A percentile compares a stretch with the other conserved stretches of the same genome.
Conservation (phyloP, 2,329 filamentous ascomycete genomes). For the Curvularia sp. region DNA sequence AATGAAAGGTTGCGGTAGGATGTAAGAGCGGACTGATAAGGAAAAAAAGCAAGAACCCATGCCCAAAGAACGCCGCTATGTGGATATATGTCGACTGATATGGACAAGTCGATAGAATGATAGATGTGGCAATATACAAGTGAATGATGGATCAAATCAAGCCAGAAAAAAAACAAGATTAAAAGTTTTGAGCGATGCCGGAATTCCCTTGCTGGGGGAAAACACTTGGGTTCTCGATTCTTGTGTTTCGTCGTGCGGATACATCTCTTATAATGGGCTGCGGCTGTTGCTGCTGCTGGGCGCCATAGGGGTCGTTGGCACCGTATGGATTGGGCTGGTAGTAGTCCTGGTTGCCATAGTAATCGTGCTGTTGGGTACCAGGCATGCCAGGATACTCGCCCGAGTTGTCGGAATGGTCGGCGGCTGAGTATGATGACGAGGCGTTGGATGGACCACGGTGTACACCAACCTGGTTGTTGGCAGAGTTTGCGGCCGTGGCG, state of each 20-base stretch:
- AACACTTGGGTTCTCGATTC: conserved; percentile 89
- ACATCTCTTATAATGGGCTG: conserved; percentile 91
- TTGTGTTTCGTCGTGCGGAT: conserved; percentile 87
- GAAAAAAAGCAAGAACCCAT: neutral
- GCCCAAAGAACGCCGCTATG: conserved; percentile 18
- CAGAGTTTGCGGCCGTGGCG: conserved; percentile 63
- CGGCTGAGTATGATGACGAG: conserved; percentile 91
- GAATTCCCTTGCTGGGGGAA: conserved; percentile 89
- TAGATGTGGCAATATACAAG: conserved; percentile 28
- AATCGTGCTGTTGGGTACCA: conserved; percentile 57
- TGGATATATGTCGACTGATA: conserved; percentile 21
- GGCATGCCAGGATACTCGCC: conserved; percentile 61
- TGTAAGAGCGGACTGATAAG: conserved; percentile 10
- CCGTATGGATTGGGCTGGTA: conserved; percentile 64
- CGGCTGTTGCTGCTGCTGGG: conserved; percentile 58
- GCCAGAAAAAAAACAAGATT: conserved; percentile 33
- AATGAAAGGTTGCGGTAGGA: conserved; percentile 14
- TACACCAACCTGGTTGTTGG: conserved; percentile 70
- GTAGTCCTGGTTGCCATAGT: conserved; percentile 64
- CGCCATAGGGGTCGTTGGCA: conserved; percentile 61
- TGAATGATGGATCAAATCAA: conserved; percentile 12
- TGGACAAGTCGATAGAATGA: conserved; percentile 12
- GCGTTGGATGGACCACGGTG: conserved; percentile 92
- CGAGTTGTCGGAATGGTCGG: conserved; percentile 72
- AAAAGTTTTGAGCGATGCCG: conserved; percentile 98